Evolutionary conservation across 2,329 filamentous ascomycete genomes (phyloP).

Genomic region (Calonectria fujianensis): DNA sequence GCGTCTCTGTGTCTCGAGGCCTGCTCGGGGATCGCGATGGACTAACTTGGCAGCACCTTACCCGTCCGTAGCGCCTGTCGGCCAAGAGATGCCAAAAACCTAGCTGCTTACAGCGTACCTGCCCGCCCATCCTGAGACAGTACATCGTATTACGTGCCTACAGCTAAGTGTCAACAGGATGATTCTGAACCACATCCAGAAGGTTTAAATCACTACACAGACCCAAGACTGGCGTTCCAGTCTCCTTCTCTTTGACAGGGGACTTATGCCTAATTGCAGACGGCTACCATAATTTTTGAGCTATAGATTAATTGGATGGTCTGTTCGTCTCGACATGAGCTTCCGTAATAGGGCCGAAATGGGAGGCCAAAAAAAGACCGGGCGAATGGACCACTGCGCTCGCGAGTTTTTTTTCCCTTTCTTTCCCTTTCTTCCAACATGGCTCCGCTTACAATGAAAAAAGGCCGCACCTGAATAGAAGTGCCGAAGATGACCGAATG

Average conservation of each 20-base stretch:
- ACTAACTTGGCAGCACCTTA: slow-evolving; percentile 4
- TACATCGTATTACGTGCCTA: neutral
- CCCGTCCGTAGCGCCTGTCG: slow-evolving; percentile 7
- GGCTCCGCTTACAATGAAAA: neutral
- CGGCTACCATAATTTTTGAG: neutral
- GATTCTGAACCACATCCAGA: slow-evolving; percentile 3
- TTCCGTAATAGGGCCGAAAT: slow-evolving; percentile 35
- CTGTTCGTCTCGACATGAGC: slow-evolving; percentile 10
- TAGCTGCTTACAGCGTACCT: neutral
- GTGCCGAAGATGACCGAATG: slow-evolving; percentile 18
- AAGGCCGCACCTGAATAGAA: slow-evolving; percentile 23
- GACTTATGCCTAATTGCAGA: neutral
- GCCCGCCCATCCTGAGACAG: neutral
- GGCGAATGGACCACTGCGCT: slow-evolving; percentile 12
- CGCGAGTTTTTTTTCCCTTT: neutral
- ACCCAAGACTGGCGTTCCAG: neutral
- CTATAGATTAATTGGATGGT: slow-evolving; percentile 19
- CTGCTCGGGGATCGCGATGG: neutral
- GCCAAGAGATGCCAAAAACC: neutral
- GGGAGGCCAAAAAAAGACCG: slow-evolving; percentile 9
- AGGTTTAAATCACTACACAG: neutral
- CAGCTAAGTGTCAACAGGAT: neutral
- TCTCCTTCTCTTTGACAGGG: slow-evolving; percentile 6
- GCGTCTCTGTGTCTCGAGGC: neutral
- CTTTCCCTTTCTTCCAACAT: neutral